Evolutionary conservation across 2,329 filamentous ascomycete species (phyloP), one percentile per base, ranked within the genome.

Genomic region (Capronia americana): DNA sequence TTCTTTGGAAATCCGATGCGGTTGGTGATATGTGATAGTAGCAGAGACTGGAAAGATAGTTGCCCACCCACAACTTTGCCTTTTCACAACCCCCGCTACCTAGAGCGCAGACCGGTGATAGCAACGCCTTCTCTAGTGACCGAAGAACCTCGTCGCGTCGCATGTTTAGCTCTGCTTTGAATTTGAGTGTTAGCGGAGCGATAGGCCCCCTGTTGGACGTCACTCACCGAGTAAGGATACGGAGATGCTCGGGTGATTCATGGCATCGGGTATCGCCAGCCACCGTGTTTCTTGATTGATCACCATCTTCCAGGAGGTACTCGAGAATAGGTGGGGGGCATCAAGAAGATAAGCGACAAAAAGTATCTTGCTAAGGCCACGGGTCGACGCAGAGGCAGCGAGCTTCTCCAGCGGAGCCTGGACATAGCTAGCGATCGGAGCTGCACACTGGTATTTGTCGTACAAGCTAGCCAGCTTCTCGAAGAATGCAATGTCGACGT

Each of bases 361-460:
- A n/a, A 59, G 41, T 32, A 48, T 26, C 30, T 11, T 59, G 20
- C 32, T 17, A 17, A 59, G 44, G 41, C 51, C 17, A n/a, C 8
- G 8, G 2, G 28, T 30, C 14, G 30, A 6, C 17, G 26, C 44
- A 34, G 44, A 48, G 17, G 17, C 44, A 14, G 44, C 23, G 23
- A 59, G n/a, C 10, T 46, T 48, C 41, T 59, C 24, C 17, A 59
- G 41, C 41, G 24, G 46, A 11, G 46, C 20, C 26, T 28, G 38
- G 6, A 46, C 57, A 24, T 23, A 48, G n/a, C 46, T 38, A 12
- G 26, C 46, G 41, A 59, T 24, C 17, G 57, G 26, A 20, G 32
- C 26, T 30, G 57, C 48, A 32, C 38, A 59, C 30, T 59, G 57
- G 14, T 59, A 59, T 48, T 59, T 59, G 23, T 59, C 57, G 20